These are phyloP conservation scores for Aspergillus costaricaensis DNA, from an alignment of 2,329 filamentous ascomycete species.

Conservation along the genomic window DNA sequence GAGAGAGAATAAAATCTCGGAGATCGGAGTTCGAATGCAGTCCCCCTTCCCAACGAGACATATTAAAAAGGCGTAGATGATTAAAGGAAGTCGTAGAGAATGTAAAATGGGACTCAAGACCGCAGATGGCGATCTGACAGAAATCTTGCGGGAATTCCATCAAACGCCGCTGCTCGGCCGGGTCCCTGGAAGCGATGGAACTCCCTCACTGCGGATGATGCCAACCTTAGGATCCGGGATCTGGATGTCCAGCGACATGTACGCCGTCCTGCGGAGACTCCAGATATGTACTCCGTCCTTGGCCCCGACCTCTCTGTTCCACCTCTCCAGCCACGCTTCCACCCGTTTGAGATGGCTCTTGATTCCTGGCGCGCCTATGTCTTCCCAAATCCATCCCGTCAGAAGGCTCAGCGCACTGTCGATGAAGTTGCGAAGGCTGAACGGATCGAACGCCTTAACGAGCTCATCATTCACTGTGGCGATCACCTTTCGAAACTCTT, in stretches of 20 bases:
- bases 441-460: conserved; percentile 77
- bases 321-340: conserved; percentile 80
- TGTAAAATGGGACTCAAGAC: neutral
- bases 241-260: conserved; percentile 66
- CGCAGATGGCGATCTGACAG: neutral
- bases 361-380: conserved; percentile 73
- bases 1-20: neutral
- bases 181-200: conserved; percentile 36
- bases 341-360: conserved; percentile 71
- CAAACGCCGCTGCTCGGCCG: conserved; percentile 36
- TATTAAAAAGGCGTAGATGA: conserved; percentile 1
- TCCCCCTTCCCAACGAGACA: neutral
- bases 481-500: conserved; percentile 80
- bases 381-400: conserved; percentile 95
- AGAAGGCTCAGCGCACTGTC: conserved; percentile 77
- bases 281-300: conserved; percentile 71
- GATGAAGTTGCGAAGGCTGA: conserved; percentile 71
- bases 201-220: conserved; percentile 42
- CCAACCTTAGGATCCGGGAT: conserved; percentile 54
- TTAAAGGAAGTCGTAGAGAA: conserved; percentile 23
- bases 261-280: conserved; percentile 77
- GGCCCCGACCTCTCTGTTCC: conserved; percentile 70
- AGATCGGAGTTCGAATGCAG: neutral
- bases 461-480: conserved; percentile 79
- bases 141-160: neutral